Percentiles rank a stretch among this genome's conserved stretches.
These are phyloP conservation scores for Scleromitrula shiraiana DNA, from an alignment of 2,329 filamentous ascomycete genomes.

Conservation along the genomic window DNA sequence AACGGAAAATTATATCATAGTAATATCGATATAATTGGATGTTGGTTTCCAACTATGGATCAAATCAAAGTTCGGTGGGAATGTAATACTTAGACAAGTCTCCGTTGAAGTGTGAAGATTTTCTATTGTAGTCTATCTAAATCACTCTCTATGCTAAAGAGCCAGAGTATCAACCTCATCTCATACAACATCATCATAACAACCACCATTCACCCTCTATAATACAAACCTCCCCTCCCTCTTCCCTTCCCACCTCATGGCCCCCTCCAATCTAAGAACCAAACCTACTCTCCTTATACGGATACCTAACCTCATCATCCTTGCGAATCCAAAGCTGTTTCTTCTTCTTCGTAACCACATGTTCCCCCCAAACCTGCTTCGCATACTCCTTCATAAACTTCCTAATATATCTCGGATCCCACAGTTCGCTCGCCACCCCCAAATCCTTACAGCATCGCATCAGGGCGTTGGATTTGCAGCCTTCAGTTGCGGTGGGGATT, in stretches of 20 bases:
- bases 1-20: no score
- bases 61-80: no score
- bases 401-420: slow-evolving; percentile 89
- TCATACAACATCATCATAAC: not conserved
- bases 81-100: no score
- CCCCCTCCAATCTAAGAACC: slow-evolving; percentile 10
- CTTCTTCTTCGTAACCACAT: slow-evolving; percentile 78
- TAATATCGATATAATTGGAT: no score
- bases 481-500: slow-evolving; percentile 90
- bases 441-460: slow-evolving; percentile 99
- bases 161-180: no score
- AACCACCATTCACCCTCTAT: no score
- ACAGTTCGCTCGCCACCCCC: slow-evolving; percentile 88
- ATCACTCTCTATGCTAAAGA: no score
- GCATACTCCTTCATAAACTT: slow-evolving; percentile 68
- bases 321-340: slow-evolving; percentile 81
- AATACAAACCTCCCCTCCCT: slow-evolving; percentile 2
- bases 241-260: no score
- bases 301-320: slow-evolving; percentile 64
- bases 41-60: no score
- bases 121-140: no score
- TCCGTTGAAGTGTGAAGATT: no score
- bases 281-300: slow-evolving; percentile 43
- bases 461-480: slow-evolving; percentile 94
- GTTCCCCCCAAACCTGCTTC: slow-evolving; percentile 84